Evolutionary conservation across 495 filamentous ascomycete species (phyloP).

Genomic region (Trichoderma asperelloides): DNA sequence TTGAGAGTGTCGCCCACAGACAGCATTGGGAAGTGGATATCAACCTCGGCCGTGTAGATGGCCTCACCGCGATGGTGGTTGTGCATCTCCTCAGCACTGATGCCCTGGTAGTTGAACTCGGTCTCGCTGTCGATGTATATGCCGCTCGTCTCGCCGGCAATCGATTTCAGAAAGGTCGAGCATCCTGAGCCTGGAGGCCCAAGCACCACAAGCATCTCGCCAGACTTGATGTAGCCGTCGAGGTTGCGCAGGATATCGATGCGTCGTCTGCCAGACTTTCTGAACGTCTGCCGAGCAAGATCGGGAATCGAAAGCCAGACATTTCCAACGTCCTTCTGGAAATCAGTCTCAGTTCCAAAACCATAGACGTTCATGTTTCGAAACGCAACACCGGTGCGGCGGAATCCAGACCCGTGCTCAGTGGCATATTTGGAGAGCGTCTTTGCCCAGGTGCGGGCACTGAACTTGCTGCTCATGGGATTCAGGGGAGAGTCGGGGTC

Average conservation of each 20-base stretch:
- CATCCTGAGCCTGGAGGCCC: conserved; percentile 64
- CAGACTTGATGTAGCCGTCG: conserved; percentile 56
- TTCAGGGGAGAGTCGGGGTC: conserved; percentile 19
- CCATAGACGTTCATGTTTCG: conserved; percentile 53
- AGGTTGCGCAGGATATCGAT: conserved; percentile 61
- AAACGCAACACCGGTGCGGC: conserved; percentile 28
- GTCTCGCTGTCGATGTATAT: conserved; percentile 29
- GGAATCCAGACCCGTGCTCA: conserved; percentile 20
- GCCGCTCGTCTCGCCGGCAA: conserved; percentile 52
- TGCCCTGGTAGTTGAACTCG: conserved; percentile 36
- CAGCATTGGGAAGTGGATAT: conserved; percentile 53
- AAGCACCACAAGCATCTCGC: conserved; percentile 72
- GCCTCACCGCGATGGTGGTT: conserved; percentile 49
- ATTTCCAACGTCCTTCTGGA: conserved; percentile 52
- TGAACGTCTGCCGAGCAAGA: conserved; percentile 19
- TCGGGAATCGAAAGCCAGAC: conserved; percentile 36
- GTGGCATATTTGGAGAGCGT: conserved; percentile 16
- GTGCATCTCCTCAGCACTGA: conserved; percentile 31
- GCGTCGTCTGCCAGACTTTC: conserved; percentile 27
- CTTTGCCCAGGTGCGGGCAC: conserved; percentile 28
- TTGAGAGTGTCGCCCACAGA: conserved; percentile 52
- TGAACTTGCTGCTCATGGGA: conserved; percentile 25
- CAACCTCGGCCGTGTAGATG: conserved; percentile 52
- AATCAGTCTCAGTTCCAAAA: conserved; percentile 54
- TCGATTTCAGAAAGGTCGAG: conserved; percentile 62